Evolutionary conservation across 2,329 filamentous ascomycete species (phyloP), one percentile per base, ranked within the genome.

Genomic region (Xylaria sp.): DNA sequence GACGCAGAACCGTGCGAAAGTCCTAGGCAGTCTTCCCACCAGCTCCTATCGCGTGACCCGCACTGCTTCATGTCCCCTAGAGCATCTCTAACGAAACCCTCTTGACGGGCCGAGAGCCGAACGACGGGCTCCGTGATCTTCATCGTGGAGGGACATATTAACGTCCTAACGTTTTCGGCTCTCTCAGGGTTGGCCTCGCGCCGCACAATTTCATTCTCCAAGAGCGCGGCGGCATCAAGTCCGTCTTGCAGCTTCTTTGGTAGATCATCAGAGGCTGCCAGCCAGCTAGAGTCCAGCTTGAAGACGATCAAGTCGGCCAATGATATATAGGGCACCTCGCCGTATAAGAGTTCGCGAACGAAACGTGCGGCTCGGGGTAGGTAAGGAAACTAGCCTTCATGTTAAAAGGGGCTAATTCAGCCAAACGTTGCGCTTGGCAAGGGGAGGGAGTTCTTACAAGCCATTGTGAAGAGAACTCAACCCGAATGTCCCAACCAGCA

Each of bases 291-390:
- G 37, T 67, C 62, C 11, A 70, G 61, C 59, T 69, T 69, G 57
- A 69, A 67, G 18, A 64, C 61, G 56, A 65, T 63, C 42, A 70
- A 63, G 50, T 69, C 69, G 6, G 55, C 60, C 0, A 64, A 53
- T 10, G 67, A 64, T 55, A 70, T 61, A 54, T 71, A 71, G 4
- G 69, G 69, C 1, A 70, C 59, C 35, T 64, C 57, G 54, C 65
- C 65, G 18, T 59, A 62, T 1, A 59, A 57, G 37, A 71, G 63
- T 1, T 67, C 59, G 13, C 62, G 56, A 10, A 70, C 58, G 16
- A 59, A 53, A 18, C 44, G 51, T 4, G 67, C 65, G 2, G 67
- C 59, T 1, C 63, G 60, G 10, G 67, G 68, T 1, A 70, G 62
- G 54, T 67, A 68, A 13, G 62, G 67, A 0, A 49, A 66, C 68